Base-by-base conservation (phyloP, 2,329 filamentous ascomycete genomes). In the Magnaporthiopsis rhizophila region DNA sequence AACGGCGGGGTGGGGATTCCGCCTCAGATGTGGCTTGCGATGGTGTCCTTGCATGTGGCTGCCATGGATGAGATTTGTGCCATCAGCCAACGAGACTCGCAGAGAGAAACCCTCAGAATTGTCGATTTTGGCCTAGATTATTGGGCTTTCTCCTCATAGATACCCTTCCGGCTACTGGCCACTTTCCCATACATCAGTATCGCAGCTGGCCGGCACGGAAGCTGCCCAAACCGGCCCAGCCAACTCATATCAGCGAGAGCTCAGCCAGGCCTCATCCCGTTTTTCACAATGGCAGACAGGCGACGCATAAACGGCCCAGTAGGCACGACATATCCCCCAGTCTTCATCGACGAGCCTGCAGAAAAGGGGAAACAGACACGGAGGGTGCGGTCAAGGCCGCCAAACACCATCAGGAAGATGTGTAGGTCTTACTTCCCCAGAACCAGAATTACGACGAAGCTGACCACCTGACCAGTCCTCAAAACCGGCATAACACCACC, bases 401-500 rank as follows among this genome's bases (percentile, higher is more conserved):
- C 87, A 62, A 86, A 90, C 77, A 85, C 88, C 69, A 85, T 95
- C 68, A 86, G 94, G 72, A 93, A 92, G 78, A 91, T 96, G 77
- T 97, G 92, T 95, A 83, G 75, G 89, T 80, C 15, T 53, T 67
- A 62, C 30, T 36, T 12, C n/a, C 28, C n/a, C 53, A 24, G 13
- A 53, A 6, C 28, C 36, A 30, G 28, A 36, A 26, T 60, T 26
- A 61, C 26, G 64, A 45, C 60, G 50, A 38, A 53, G 62, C 63
- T 61, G 70, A 13, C 34, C 24, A n/a, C 34, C 7, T 24, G 7
- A 59, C 36, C 68, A 96, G 92, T 94, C 74, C 81, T 98, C 59
- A 92, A 95, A 75, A 97, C 94, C 11, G 92, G 92, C 30, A 85
- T 98, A 5, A 93, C 95, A 0, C 94, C 95, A 24, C 96, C 94